phyloP scores from a whole-genome alignment of 164 flowering plant genomes.

The Nymphaea thermarum region DNA sequence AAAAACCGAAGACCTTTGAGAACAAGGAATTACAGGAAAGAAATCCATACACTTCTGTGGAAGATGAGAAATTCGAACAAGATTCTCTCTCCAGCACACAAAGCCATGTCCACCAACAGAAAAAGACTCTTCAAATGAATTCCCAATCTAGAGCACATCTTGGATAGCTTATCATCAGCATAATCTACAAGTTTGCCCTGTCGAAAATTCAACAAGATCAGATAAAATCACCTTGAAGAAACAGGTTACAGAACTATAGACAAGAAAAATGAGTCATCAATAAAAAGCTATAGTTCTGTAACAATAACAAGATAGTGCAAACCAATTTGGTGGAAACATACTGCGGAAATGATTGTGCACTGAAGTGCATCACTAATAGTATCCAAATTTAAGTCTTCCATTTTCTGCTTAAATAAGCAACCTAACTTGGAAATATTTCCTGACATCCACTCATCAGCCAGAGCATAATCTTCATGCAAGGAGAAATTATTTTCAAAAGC shows the following conservation, averaged over 20 bases:
- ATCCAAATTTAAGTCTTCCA: constrained; percentile 27
- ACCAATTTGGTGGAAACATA: constrained; percentile 14
- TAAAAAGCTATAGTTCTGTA: no score
- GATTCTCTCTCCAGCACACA: constrained; percentile 43
- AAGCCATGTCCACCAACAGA: constrained; percentile 23
- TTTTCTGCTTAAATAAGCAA: constrained; percentile 22
- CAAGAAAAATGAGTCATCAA: no score
- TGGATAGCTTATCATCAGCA: constrained; percentile 11
- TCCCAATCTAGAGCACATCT: constrained; percentile 17
- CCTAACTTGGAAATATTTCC: constrained; percentile 43
- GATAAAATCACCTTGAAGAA: no score
- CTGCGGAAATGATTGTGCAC: constrained; percentile 32
- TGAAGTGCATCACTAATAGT: constrained; percentile 28
- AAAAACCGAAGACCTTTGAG: not conserved
- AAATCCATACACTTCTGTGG: constrained; percentile 48
- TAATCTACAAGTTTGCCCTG: constrained; percentile 40
- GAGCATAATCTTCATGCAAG: constrained; percentile 6
- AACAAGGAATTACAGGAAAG: not conserved
- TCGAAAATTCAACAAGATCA: not conserved
- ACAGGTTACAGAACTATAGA: no score
- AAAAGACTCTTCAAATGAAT: constrained; percentile 24
- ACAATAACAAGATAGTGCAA: not conserved
- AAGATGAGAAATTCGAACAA: constrained; percentile 47
- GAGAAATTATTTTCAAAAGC: constrained; percentile 29
- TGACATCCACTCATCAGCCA: constrained; percentile 19